Percentiles rank a stretch among this genome's conserved stretches.
These are phyloP conservation scores for Astrothelium subdiscretum DNA, from an alignment of 495 filamentous ascomycete species.

Conservation along the genomic window DNA sequence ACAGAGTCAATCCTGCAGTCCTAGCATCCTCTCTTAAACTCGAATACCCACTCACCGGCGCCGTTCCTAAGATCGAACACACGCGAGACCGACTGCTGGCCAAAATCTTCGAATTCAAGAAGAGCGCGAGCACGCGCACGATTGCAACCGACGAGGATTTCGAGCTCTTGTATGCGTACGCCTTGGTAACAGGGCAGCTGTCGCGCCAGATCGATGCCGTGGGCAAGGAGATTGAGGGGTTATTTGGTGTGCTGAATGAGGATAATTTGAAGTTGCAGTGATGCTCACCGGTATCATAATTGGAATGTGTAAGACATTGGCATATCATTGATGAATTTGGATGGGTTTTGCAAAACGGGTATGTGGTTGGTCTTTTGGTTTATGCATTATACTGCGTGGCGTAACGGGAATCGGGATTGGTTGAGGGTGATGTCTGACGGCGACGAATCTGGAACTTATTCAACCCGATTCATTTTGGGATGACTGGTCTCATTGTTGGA, in stretches of 20 bases:
- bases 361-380: too few species aligned
- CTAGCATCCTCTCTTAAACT: constrained; percentile 86
- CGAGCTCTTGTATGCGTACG: constrained; percentile 61
- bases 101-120: constrained; percentile 76
- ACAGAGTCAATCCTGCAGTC: too few species aligned
- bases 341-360: too few species aligned
- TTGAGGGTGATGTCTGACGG: too few species aligned
- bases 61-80: constrained; percentile 68
- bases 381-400: too few species aligned
- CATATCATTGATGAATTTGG: not conserved
- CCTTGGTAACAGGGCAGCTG: constrained; percentile 55
- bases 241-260: constrained; percentile 71
- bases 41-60: constrained; percentile 83
- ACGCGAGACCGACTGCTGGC: constrained; percentile 75
- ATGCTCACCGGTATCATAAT: not conserved
- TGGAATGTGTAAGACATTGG: not conserved
- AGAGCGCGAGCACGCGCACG: constrained; percentile 44
- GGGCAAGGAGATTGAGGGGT: constrained; percentile 52
- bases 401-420: too few species aligned
- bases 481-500: too few species aligned
- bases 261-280: constrained; percentile 59
- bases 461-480: too few species aligned
- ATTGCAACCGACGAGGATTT: constrained; percentile 55
- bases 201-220: constrained; percentile 58
- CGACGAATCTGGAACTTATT: too few species aligned